phyloP scores from a whole-genome alignment of 805 yeast species.

The Wickerhamiella sorbophila region DNA sequence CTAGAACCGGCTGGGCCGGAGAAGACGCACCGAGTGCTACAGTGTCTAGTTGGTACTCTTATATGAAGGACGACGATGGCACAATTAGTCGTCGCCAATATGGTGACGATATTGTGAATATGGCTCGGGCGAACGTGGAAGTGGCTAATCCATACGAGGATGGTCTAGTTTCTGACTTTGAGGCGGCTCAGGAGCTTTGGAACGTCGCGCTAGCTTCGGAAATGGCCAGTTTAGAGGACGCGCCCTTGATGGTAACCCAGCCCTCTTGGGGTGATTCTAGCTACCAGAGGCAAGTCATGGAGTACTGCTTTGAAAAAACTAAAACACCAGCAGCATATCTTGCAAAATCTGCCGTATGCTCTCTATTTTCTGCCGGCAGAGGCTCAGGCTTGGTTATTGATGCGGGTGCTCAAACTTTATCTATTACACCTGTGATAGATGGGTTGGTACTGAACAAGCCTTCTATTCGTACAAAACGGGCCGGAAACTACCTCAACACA shows the following conservation, averaged over 20 bases:
- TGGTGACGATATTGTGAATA: slow-evolving; percentile 16
- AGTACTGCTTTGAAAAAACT: slow-evolving; percentile 52
- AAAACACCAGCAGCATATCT: slow-evolving; percentile 69
- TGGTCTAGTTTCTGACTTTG: slow-evolving; percentile 50
- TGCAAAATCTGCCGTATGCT: slow-evolving; percentile 74
- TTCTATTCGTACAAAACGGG: slow-evolving; percentile 51
- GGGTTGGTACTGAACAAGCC: slow-evolving; percentile 29
- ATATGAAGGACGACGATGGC: slow-evolving; percentile 4
- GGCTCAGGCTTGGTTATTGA: slow-evolving; percentile 80
- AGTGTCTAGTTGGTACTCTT: slow-evolving; percentile 14
- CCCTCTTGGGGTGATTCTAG: slow-evolving; percentile 67
- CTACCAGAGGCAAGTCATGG: slow-evolving; percentile 57
- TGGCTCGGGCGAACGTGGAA: slow-evolving; percentile 9
- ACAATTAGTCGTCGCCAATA: slow-evolving; percentile 3
- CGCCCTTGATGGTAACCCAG: slow-evolving; percentile 72
- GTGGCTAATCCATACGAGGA: slow-evolving; percentile 14
- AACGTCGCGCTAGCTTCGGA: slow-evolving; percentile 41
- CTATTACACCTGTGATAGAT: slow-evolving; percentile 37
- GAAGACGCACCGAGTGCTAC: slow-evolving; percentile 72
- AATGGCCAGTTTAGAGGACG: slow-evolving; percentile 42
- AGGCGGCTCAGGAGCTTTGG: slow-evolving; percentile 65
- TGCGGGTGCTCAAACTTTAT: slow-evolving; percentile 61
- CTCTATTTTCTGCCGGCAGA: slow-evolving; percentile 77
- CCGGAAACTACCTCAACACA: slow-evolving; percentile 48
- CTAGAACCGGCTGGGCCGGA: slow-evolving; percentile 86